Evolutionary conservation across 257 asterid genomes (phyloP).

Genomic region (Lycium ferocissimum): DNA sequence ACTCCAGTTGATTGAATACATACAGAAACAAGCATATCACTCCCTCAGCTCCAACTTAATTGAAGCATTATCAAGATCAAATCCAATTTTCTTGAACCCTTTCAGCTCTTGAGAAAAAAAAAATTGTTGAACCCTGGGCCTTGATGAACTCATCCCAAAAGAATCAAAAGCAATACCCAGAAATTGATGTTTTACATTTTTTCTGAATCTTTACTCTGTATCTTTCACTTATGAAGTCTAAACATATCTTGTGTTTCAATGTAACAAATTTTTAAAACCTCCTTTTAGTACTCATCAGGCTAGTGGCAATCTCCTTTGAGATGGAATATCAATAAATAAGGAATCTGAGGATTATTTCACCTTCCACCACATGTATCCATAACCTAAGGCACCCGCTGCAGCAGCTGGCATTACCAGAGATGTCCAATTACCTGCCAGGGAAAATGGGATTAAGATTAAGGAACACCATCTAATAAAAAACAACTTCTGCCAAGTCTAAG

Average conservation of each 20-base stretch:
- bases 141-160: background rate
- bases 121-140: background rate
- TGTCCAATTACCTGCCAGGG: slow-evolving; percentile 55
- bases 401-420: slow-evolving; percentile 73
- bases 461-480: background rate
- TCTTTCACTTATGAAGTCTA: background rate
- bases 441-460: background rate
- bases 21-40: background rate
- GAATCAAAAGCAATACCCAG: background rate
- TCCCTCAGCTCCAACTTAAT: background rate
- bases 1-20: background rate
- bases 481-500: background rate
- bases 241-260: background rate
- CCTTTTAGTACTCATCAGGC: background rate
- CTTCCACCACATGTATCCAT: slow-evolving; percentile 99
- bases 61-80: background rate
- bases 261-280: background rate
- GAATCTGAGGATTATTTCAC: slow-evolving; percentile 41
- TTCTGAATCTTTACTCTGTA: background rate
- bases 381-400: slow-evolving; percentile 82
- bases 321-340: background rate
- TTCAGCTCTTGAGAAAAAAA: background rate
- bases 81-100: background rate
- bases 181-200: background rate
- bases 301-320: slow-evolving; percentile 21